Percentiles rank a stretch among this genome's conserved stretches.
These are phyloP conservation scores for Exophiala oligosperma DNA, from an alignment of 2,329 filamentous ascomycete species.

Conservation along the genomic window DNA sequence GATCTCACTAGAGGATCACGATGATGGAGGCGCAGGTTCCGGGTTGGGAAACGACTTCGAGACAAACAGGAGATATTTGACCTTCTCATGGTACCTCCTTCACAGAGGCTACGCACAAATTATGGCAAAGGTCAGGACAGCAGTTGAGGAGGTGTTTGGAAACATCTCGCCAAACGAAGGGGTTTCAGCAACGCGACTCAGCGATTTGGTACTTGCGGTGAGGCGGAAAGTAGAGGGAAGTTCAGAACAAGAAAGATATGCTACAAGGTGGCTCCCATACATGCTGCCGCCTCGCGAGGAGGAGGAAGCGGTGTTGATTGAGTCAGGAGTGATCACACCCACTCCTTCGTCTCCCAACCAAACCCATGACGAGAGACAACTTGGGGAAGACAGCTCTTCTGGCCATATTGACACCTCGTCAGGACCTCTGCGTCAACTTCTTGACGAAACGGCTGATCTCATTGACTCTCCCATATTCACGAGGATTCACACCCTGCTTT, in stretches of 20 bases:
- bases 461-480: conserved; percentile 91
- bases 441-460: conserved; percentile 94
- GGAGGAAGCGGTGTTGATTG: conserved; percentile 76
- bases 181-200: conserved; percentile 76
- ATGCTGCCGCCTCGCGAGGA: conserved; percentile 72
- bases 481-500: conserved; percentile 79
- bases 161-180: conserved; percentile 84
- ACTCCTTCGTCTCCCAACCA: conserved; percentile 36
- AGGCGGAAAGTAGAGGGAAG: conserved; percentile 80
- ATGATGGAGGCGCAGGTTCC: conserved; percentile 82
- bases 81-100: conserved; percentile 97
- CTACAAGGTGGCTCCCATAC: conserved; percentile 75
- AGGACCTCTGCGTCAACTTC: conserved; percentile 70
- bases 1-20: conserved; percentile 89
- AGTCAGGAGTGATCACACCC: conserved; percentile 70
- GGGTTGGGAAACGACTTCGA: conserved; percentile 88
- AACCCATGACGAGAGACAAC: conserved; percentile 12
- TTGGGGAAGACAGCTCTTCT: conserved; percentile 2
- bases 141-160: conserved; percentile 89
- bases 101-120: conserved; percentile 86
- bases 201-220: conserved; percentile 77
- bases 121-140: conserved; percentile 76
- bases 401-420: conserved; percentile 25
- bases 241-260: conserved; percentile 62
- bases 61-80: conserved; percentile 90